phyloP scores from a whole-genome alignment of 768 basidiomycete species.

The Xanthoconium stramineum region DNA sequence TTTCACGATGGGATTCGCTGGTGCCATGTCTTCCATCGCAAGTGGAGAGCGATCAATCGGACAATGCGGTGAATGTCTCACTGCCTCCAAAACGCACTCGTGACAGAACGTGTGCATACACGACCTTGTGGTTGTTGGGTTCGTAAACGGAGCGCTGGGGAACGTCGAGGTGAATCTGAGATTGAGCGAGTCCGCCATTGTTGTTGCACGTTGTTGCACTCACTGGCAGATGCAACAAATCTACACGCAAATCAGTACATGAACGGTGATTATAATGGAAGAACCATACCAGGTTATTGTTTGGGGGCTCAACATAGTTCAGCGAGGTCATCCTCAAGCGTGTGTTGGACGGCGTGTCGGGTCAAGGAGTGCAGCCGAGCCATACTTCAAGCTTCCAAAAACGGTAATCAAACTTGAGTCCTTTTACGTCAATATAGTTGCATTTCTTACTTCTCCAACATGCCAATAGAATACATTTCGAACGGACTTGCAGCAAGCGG shows the following conservation, averaged over 20 bases:
- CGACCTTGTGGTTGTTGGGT: slow-evolving; percentile 69
- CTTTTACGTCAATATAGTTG: slow-evolving; percentile 18
- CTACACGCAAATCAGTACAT: slow-evolving; percentile 34
- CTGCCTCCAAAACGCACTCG: slow-evolving; percentile 74
- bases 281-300: slow-evolving; percentile 57
- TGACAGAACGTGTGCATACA: slow-evolving; percentile 86
- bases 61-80: slow-evolving; percentile 67
- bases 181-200: not conserved
- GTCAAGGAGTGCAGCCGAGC: not conserved
- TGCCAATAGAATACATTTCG: too few species aligned
- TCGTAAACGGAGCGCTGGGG: slow-evolving; percentile 63
- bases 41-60: slow-evolving; percentile 81
- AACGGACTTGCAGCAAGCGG: too few species aligned
- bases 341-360: slow-evolving; percentile 6
- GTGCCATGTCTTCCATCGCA: slow-evolving; percentile 50
- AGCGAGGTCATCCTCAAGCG: slow-evolving; percentile 24
- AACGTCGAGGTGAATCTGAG: slow-evolving; percentile 6
- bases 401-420: slow-evolving; percentile 13
- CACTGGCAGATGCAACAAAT: slow-evolving; percentile 79
- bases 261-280: not conserved
- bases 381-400: slow-evolving; percentile 1
- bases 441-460: too few species aligned
- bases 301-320: slow-evolving; percentile 60
- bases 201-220: slow-evolving; percentile 6
- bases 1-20: slow-evolving; percentile 74